Conservation (phyloP, 768 basidiomycete genomes). For the Suillus decipiens region DNA sequence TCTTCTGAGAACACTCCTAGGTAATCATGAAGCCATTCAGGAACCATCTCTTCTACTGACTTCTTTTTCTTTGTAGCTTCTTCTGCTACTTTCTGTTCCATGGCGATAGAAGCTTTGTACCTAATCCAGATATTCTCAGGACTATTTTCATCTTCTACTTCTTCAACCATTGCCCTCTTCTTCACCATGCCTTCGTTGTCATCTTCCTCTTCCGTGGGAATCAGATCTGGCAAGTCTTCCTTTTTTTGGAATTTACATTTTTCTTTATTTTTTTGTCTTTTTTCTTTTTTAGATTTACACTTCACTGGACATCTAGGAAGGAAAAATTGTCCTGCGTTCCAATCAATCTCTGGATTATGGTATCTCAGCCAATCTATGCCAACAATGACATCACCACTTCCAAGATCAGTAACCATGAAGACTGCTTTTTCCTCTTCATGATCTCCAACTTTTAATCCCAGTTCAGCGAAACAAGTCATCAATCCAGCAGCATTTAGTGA, state of each 20-base stretch:
- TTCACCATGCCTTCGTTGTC: neutral
- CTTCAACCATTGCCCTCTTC: neutral
- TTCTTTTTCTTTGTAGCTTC: neutral
- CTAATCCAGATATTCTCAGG: neutral
- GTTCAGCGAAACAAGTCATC: neutral
- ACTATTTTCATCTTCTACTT: neutral
- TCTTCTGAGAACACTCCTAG: conserved; percentile 4
- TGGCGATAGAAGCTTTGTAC: neutral
- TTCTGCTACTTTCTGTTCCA: neutral
- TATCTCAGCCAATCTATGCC: neutral
- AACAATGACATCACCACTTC: neutral
- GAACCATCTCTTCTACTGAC: neutral
- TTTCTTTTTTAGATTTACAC: neutral
- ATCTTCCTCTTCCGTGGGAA: neutral
- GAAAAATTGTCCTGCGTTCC: neutral
- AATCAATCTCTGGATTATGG: neutral
- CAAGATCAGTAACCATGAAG: neutral
- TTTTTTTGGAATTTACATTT: neutral
- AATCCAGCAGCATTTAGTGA: neutral
- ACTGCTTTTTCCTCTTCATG: neutral
- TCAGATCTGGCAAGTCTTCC: neutral
- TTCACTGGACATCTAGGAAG: neutral
- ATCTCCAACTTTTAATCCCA: neutral
- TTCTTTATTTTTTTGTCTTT: neutral
- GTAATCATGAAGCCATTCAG: neutral